Evolutionary conservation across 768 basidiomycete genomes (phyloP).

Genomic region (Lyophyllum shimeji): DNA sequence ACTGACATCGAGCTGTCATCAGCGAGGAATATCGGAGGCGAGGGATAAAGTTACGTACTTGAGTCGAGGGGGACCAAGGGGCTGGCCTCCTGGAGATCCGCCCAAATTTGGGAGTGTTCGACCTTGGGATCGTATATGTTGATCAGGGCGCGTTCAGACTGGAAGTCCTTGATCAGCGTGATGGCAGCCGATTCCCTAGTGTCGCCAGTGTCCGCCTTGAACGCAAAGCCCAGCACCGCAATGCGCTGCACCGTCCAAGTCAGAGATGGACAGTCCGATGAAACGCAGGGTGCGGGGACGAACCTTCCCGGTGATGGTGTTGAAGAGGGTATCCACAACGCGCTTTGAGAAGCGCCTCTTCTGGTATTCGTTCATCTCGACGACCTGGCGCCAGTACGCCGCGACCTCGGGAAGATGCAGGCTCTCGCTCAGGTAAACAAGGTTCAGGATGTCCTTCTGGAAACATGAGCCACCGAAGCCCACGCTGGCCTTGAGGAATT

Average conservation of each 20-base stretch:
- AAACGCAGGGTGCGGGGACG: conserved; percentile 15
- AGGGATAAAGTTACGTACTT: conserved; percentile 48
- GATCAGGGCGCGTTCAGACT: conserved; percentile 82
- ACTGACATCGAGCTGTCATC: conserved; percentile 43
- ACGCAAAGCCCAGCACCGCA: conserved; percentile 96
- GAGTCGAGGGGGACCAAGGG: conserved; percentile 60
- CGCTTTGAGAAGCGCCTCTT: conserved; percentile 94
- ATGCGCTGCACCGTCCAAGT: conserved; percentile 56
- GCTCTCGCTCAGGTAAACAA: conserved; percentile 95
- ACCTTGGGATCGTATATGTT: conserved; percentile 94
- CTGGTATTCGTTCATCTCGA: conserved; percentile 98
- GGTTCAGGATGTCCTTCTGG: conserved; percentile 99
- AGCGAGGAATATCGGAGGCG: background rate
- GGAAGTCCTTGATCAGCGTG: conserved; percentile 92
- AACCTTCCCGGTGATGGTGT: conserved; percentile 95
- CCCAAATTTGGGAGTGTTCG: conserved; percentile 83
- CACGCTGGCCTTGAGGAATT: conserved; percentile 93
- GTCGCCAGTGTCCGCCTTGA: conserved; percentile 99
- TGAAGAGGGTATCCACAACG: conserved; percentile 97
- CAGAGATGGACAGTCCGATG: background rate
- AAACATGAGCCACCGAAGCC: conserved; percentile 99
- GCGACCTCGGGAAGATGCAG: conserved; percentile 96
- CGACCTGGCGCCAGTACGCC: conserved; percentile 96
- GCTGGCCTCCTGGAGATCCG: conserved; percentile 67
- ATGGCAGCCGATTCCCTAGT: conserved; percentile 97